Conservation (phyloP, 2,329 filamentous ascomycete genomes). For the Talaromyces sp. region DNA sequence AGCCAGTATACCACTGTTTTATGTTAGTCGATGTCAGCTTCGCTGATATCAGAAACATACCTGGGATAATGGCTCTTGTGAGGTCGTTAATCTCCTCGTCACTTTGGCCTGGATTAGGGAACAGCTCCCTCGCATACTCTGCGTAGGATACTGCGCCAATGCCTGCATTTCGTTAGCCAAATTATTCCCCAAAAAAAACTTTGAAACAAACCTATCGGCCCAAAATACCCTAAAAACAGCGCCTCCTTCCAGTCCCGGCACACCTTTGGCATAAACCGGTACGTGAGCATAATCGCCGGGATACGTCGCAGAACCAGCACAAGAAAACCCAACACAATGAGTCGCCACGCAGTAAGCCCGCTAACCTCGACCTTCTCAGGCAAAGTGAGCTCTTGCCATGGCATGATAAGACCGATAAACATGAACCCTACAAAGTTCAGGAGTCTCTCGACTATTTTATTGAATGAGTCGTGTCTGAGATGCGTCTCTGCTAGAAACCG, state of each 20-base stretch:
- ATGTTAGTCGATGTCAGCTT: not conserved
- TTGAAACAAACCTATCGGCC: constrained; percentile 32
- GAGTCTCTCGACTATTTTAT: constrained; percentile 52
- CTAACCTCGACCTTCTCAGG: constrained; percentile 38
- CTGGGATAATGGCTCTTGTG: constrained; percentile 34
- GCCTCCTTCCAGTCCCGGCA: constrained; percentile 54
- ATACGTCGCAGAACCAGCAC: constrained; percentile 53
- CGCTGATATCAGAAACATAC: constrained; percentile 14
- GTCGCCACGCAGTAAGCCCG: constrained; percentile 47
- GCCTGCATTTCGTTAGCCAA: constrained; percentile 18
- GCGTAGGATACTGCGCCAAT: constrained; percentile 44
- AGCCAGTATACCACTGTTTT: constrained; percentile 41
- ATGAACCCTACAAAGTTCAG: constrained; percentile 59
- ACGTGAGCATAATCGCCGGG: constrained; percentile 49
- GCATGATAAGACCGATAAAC: constrained; percentile 53
- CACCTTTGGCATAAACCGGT: constrained; percentile 51
- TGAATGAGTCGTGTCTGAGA: constrained; percentile 56
- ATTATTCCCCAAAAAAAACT: not conserved
- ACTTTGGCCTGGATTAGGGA: constrained; percentile 36
- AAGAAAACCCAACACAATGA: constrained; percentile 49
- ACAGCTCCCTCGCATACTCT: constrained; percentile 40
- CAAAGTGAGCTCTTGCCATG: constrained; percentile 51
- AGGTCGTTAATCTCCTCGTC: constrained; percentile 37
- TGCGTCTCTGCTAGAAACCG: constrained; percentile 53
- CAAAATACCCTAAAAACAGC: constrained; percentile 56